These are phyloP conservation scores for Ogataea glucozyma DNA, from an alignment of 805 yeast species.

Conservation along the genomic window DNA sequence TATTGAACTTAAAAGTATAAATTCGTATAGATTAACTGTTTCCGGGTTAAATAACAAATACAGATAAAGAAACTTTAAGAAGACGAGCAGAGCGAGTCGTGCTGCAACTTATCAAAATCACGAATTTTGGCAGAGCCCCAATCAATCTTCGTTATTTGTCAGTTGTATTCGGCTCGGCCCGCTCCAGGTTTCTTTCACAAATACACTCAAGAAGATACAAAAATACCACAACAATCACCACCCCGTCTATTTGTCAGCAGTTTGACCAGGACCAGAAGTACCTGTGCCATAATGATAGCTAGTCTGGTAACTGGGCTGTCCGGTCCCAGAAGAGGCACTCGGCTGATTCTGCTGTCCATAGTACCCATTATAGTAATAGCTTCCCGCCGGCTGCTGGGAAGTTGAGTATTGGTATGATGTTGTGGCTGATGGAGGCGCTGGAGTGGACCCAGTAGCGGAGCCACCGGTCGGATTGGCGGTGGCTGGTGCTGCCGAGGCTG, in stretches of 20 bases:
- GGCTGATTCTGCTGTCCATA: conserved; percentile 21
- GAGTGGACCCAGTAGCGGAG: conserved; percentile 8
- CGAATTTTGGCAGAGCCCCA: too few relatives aligned
- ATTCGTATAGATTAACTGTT: too few relatives aligned
- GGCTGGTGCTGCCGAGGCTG: conserved; percentile 3
- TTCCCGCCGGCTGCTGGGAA: conserved; percentile 17
- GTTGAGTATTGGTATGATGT: conserved; percentile 18
- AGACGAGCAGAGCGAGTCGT: too few relatives aligned
- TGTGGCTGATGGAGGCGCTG: conserved; percentile 10
- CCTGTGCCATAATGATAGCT: conserved; percentile 20
- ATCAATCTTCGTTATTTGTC: too few relatives aligned
- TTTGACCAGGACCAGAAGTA: conserved; percentile 11
- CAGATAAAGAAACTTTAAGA: too few relatives aligned
- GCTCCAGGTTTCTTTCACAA: too few relatives aligned
- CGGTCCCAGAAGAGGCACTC: conserved; percentile 10
- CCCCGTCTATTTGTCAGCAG: conserved; percentile 3
- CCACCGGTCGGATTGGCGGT: neutral
- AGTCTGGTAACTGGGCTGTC: conserved; percentile 22
- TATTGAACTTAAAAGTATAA: too few relatives aligned
- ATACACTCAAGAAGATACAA: neutral
- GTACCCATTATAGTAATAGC: conserved; percentile 21
- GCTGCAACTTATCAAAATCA: too few relatives aligned
- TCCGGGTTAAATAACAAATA: too few relatives aligned
- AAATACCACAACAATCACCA: too few relatives aligned
- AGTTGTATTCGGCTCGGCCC: too few relatives aligned